Evolutionary conservation across 2,329 filamentous ascomycete genomes (phyloP).

Genomic region (Penicillium rolfsii): DNA sequence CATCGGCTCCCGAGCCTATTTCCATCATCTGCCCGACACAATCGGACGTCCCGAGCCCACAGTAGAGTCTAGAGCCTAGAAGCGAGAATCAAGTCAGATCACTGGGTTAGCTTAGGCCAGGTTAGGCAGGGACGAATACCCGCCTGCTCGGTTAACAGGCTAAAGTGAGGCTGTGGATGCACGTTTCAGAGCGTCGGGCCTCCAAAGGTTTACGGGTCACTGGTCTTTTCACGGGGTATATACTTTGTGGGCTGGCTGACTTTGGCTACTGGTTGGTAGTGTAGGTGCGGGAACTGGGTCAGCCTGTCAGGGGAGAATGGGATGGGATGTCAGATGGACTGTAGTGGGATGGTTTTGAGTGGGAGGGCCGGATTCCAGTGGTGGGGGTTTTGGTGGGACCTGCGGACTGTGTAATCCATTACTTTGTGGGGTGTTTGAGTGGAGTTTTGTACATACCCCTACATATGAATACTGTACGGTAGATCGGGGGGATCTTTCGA

Average conservation of each 20-base stretch:
- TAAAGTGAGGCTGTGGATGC: conserved; percentile 25
- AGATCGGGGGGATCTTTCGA: background rate
- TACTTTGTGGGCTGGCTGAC: background rate
- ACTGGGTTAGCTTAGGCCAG: no score
- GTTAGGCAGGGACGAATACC: conserved; percentile 17
- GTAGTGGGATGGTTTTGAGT: background rate
- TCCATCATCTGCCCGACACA: background rate
- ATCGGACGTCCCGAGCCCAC: background rate
- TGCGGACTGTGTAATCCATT: no score
- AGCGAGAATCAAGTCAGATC: background rate
- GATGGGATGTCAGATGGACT: background rate
- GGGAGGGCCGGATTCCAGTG: background rate
- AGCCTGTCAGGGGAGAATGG: background rate
- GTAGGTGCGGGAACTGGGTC: no score
- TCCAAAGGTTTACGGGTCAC: background rate
- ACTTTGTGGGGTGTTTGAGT: background rate
- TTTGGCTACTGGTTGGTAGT: background rate
- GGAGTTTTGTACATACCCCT: no score
- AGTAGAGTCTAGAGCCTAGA: background rate
- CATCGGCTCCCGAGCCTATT: background rate
- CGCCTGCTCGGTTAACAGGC: background rate
- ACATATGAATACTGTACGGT: background rate
- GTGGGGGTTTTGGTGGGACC: background rate
- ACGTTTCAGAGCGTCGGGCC: conserved; percentile 26
- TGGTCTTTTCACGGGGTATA: background rate